Base-by-base conservation (phyloP, 441 rosid species). In the Arabidopsis lyrata region DNA sequence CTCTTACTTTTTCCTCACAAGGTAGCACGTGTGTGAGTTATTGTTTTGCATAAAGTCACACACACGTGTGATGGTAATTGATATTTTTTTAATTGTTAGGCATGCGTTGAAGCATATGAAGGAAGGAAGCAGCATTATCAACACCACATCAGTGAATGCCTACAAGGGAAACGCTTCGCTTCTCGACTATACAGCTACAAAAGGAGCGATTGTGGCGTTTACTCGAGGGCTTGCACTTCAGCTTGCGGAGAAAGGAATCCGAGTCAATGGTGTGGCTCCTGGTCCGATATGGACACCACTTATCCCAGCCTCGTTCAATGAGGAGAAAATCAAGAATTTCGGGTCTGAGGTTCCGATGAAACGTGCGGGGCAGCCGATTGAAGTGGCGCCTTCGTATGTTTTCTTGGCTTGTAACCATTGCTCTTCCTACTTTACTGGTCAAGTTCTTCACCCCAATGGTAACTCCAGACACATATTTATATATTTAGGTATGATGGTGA, bases 21-120 rank as follows among this genome's bases (percentile, higher is more conserved):
- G 80, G 85, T 80, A 22, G 24, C 12, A n/a, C 18, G 48, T 42
- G 41, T 22, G 4, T 18, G 20, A 18, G 5, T 15, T 0, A 66
- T 41, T 22, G 3, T 1, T 35, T 35, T 0, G 50, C 1, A 41
- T 16, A 20, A 62, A 32, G 35, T 41, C 34, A 1, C 16, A 34
- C 27, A 2, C 27, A 24, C 27, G 6, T 50, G 61, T 29, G 3
- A 24, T 35, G 0, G 3, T 24, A 1, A 18, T 18, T 18, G 20
- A 18, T 18, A 5, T 2, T 4, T 32, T 15, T 56, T 5, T 32
- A 2, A 0, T 47, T 16, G 6, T 4, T 16, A 86, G 96, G 87
- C 91, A 86, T 78, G 83, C 82, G 0, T 63, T 90, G 80, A 85
- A 81, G 91, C 90, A 90, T 78, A 90, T 90, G 98, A 87, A 83